Conservation (phyloP, 2,329 filamentous ascomycete species). For the Calonectria honghensis region DNA sequence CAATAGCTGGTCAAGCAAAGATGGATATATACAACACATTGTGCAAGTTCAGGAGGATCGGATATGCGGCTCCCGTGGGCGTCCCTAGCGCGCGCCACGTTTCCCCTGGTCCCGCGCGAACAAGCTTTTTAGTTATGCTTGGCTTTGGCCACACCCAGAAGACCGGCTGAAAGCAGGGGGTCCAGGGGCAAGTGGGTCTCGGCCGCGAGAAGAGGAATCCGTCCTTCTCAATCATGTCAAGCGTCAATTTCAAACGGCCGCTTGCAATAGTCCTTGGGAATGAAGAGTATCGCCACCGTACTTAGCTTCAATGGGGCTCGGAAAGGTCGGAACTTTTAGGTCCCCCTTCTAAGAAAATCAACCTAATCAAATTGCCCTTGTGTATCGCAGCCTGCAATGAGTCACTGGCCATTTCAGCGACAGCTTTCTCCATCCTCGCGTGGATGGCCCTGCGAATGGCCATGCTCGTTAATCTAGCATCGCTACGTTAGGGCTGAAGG, state of each 20-base stretch:
- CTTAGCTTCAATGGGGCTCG: too few relatives aligned
- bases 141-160: neutral
- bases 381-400: neutral
- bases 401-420: neutral
- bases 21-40: conserved; percentile 15
- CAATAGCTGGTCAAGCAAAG: neutral
- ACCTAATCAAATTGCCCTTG: neutral
- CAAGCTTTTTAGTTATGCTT: neutral
- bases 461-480: neutral
- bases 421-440: neutral
- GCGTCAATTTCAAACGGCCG: neutral
- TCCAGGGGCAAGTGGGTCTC: neutral
- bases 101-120: neutral
- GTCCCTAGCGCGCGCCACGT: neutral
- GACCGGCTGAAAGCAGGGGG: neutral
- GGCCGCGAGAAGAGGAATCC: neutral
- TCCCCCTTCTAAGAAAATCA: neutral
- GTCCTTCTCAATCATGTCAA: neutral
- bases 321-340: neutral
- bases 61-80: neutral
- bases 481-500: neutral
- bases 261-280: neutral
- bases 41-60: neutral
- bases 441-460: neutral
- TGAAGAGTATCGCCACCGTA: neutral